Base-by-base conservation (phyloP, 345 rosid genomes). In the Angophora floribunda region DNA sequence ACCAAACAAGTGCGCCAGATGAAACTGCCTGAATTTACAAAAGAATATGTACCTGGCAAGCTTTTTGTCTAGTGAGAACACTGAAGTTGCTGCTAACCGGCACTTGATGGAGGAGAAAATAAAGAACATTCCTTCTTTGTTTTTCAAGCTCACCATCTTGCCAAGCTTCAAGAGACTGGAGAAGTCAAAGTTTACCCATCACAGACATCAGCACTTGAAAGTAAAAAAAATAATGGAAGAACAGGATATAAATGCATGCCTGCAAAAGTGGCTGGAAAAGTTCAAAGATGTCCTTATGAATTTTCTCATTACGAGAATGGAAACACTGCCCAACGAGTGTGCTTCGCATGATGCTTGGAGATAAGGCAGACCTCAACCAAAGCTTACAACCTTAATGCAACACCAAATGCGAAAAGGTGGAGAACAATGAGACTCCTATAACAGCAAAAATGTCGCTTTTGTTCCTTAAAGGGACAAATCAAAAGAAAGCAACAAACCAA, bases 301-400 rank as follows among this genome's bases (percentile, higher is more conserved):
- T 95, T 93, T 97, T 97, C 95, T 98, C 99, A 87, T 90, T 93
- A 91, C 92, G 93, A 80, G 98, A 96, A 88, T 98, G 99, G 92
- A 98, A 98, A 96, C 99, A 98, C 87, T 98, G 99, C 90, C 99
- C 99, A 93, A 98, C 87, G 87, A 98, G 91, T 52, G 99, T 97
- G 91, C 97, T 97, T 87, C 98, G 96, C 99, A 98, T 95, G 92
- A 95, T 98, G 90, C 98, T 95, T 84, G 99, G 98, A 90, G 99
- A 97, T 91, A 98, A 90, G 30, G 98, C 95, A 92, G 99, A 93
- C 91, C 99, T 94, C 91, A 98, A 91, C 99, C 99, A 98, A 88
- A 98, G 96, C 95, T 97, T 98, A 92, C 96, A 97, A 92, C 99
- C 99, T 98, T 90, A 87, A 90, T 89, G 86, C 86, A 89, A 89